Evolutionary conservation across 345 rosid species (phyloP).

Genomic region (Leavenworthia alabamica): DNA sequence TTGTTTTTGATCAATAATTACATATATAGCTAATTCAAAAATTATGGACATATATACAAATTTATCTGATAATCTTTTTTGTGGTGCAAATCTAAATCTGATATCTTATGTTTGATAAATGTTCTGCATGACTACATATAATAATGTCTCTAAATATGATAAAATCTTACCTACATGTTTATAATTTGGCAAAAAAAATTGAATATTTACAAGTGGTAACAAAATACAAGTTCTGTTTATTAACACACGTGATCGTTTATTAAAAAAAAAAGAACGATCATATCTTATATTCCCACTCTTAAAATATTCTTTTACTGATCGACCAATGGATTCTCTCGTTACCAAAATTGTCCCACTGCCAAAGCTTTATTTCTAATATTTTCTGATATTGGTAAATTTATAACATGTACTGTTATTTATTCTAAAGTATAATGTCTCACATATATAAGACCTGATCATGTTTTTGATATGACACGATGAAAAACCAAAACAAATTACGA

Average conservation of each 20-base stretch:
- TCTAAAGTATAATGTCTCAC: not conserved
- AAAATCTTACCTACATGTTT: constrained; percentile 10
- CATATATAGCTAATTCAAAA: not conserved
- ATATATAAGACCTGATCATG: not conserved
- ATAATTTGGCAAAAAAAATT: not conserved
- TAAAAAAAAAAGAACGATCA: constrained; percentile 22
- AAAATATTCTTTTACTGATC: constrained; percentile 31
- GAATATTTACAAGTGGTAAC: constrained; percentile 1
- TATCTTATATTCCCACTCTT: constrained; percentile 30
- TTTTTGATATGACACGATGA: not conserved
- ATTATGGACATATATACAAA: not conserved
- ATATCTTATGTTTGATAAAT: not conserved
- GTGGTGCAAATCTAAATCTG: not conserved
- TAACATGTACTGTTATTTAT: no score
- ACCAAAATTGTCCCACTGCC: constrained; percentile 21
- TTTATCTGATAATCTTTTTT: no score
- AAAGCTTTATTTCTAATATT: no score
- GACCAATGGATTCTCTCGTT: constrained; percentile 25
- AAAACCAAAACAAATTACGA: not conserved
- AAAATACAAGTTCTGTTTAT: not conserved
- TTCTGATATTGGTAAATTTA: no score
- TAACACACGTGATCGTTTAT: constrained; percentile 33
- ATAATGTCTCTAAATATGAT: not conserved
- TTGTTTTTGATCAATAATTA: not conserved
- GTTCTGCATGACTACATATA: not conserved